Evolutionary conservation across 176 grass and related monocot species (phyloP), one percentile per base, ranked within the genome.

Genomic region (Hordeum marinum): DNA sequence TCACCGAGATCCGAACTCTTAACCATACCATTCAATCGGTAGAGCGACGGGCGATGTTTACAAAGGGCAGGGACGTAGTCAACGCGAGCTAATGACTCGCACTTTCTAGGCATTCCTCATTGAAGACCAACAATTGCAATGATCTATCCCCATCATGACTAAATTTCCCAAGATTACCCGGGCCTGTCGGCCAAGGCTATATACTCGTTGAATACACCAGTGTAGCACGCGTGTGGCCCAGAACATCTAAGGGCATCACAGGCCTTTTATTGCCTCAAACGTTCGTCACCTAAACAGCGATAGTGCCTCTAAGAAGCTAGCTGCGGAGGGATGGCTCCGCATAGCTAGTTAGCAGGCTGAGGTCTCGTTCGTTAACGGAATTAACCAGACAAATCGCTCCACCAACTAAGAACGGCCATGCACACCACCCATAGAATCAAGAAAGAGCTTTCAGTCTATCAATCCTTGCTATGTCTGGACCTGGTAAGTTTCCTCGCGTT

Each of bases 261-360:
- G 84, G 90, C 91, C 81, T 93, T 57, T 90, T 93, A 93, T 93
- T 90, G 85, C 85, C 91, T 93, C 88, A 93, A 90, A 93, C 91
- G 90, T 93, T 58, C 72, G 77, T 90, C 90, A 84, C 90, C 86
- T 95, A 90, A 90, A 88, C 76, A 80, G 83, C 85, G 85, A 90
- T 90, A 95, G 90, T 95, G 88, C 93, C 90, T 95, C 90, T 95
- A 95, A 95, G 90, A 95, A 92, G 93, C 93, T 95, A 87, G 87
- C 85, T 29, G 29, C 29, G 29, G 29, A 29, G 29, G 29, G 29
- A 29, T 29, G 29, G 29, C 29, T 29, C 29, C 29, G 29, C 29
- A 29, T 29, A 29, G 29, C 29, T 29, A 29, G 29, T 29, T 29
- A 29, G 29, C 29, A 29, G 29, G 29, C 29, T 29, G 29, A 29